Conservation (phyloP, 306 rosid species). For the Glycine soja region DNA sequence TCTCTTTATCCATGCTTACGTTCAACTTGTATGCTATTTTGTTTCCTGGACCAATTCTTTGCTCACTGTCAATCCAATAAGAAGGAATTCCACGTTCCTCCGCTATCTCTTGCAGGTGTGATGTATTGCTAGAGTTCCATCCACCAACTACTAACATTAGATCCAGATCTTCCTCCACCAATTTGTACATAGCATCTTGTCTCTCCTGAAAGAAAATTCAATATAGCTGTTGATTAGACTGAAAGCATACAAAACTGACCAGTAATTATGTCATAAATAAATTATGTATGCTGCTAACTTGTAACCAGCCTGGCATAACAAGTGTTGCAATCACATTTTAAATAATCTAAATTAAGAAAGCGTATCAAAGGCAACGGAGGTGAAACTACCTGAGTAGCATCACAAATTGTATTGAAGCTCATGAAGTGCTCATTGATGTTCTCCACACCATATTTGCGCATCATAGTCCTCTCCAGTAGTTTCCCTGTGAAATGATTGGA, state of each 20-base stretch:
- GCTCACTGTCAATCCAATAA: constrained; percentile 91
- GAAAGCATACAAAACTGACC: not conserved
- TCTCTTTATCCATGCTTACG: constrained; percentile 57
- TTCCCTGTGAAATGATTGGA: constrained; percentile 65
- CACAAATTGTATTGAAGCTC: constrained; percentile 98
- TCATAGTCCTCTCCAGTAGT: constrained; percentile 82
- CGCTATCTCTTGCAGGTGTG: constrained; percentile 98
- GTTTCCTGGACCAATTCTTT: constrained; percentile 98
- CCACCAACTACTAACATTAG: constrained; percentile 92
- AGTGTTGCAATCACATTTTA: not conserved
- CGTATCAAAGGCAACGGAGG: constrained; percentile 16
- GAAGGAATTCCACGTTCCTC: constrained; percentile 95
- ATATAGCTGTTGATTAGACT: constrained; percentile 18
- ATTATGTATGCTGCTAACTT: constrained; percentile 3
- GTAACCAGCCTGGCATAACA: constrained; percentile 2
- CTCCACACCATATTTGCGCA: constrained; percentile 86
- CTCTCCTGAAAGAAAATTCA: constrained; percentile 72
- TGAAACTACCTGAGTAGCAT: constrained; percentile 86
- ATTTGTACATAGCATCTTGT: constrained; percentile 99
- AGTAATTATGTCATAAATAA: not conserved
- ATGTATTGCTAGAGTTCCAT: constrained; percentile 97
- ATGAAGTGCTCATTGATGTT: constrained; percentile 80
- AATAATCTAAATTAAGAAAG: constrained; percentile 32
- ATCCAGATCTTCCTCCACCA: constrained; percentile 83
- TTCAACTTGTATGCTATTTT: constrained; percentile 79